Base-by-base conservation (phyloP, 2,329 filamentous ascomycete species). In the Fusarium piperis region DNA sequence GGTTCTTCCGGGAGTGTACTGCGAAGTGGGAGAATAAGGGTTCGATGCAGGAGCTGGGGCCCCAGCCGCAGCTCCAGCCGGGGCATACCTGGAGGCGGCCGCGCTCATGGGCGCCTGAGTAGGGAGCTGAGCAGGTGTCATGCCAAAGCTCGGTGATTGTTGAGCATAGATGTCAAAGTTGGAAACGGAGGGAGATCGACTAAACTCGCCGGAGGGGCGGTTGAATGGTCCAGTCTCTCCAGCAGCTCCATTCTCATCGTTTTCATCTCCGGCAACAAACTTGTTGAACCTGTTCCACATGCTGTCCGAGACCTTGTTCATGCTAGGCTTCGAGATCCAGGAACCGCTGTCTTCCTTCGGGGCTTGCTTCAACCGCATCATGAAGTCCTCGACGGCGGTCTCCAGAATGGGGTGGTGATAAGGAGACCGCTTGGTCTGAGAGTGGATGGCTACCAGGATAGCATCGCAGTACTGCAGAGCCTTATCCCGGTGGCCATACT, bases 251-350 rank as follows among this genome's bases (percentile, higher is more conserved):
- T 94, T 90, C 64, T 97, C 94, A 65, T 97, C 94, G 59, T 89
- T 89, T 61, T 98, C 95, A 66, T 98, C 95, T 15, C 96, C 97
- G 58, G 93, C 91, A 67, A 99, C 94, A 78, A 99, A 99, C 77
- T 94, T 98, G 82, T 95, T 98, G 83, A 99, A 98, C 65, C 93
- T 94, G 71, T 91, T 94, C 88, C 94, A 95, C 79, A 98, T 90
- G 35, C 93, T 94, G 68, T 93, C 94, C 3, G 95, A 96, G 0
- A 98, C 94, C 81, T 97, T 97, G 81, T 97, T 95, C 89, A 98
- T 97, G 80, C 91, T 98, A 8, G 95, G 94, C 80, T 96, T 97
- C 1, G 94, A 92, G 59, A 99, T 96, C 94, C 95, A 97, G 3
- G 94, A 95, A 20, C 90, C 91, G 8, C 91, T 91, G 62, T 89